Evolutionary conservation across 495 filamentous ascomycete species (phyloP).

Genomic region (Daldinia grandis): DNA sequence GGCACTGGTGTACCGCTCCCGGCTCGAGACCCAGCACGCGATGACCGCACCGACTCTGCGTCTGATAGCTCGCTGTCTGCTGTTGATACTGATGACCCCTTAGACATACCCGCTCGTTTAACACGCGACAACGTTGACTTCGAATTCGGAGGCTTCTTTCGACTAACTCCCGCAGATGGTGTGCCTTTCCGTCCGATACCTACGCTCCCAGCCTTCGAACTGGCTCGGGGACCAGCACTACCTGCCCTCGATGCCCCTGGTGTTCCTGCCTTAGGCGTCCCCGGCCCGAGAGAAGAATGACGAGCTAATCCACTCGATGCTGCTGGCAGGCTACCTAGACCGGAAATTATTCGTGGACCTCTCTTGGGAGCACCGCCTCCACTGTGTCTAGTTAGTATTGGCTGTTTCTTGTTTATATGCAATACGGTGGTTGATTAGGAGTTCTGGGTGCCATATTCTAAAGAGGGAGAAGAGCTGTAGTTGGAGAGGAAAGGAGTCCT

Average conservation of each 20-base stretch:
- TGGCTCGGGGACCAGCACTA: conserved; percentile 72
- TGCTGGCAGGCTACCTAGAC: conserved; percentile 69
- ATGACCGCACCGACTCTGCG: conserved; percentile 63
- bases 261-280: conserved; percentile 82
- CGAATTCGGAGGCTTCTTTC: conserved; percentile 67
- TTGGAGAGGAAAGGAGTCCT: conserved; percentile 8
- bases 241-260: conserved; percentile 69
- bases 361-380: conserved; percentile 68
- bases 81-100: conserved; percentile 66
- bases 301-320: conserved; percentile 77
- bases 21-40: conserved; percentile 48
- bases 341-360: conserved; percentile 73
- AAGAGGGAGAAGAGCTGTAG: not conserved
- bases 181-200: conserved; percentile 66
- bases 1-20: conserved; percentile 61
- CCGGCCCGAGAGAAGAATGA: conserved; percentile 83
- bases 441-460: not conserved
- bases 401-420: conserved; percentile 4
- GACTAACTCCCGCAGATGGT: conserved; percentile 61
- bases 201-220: conserved; percentile 56
- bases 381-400: conserved; percentile 23
- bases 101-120: conserved; percentile 58
- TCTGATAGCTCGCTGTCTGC: conserved; percentile 72
- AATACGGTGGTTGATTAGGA: not conserved
- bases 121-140: conserved; percentile 62